Conservation (phyloP, 2,329 filamentous ascomycete genomes). For the Pseudogymnoascus pannorum region DNA sequence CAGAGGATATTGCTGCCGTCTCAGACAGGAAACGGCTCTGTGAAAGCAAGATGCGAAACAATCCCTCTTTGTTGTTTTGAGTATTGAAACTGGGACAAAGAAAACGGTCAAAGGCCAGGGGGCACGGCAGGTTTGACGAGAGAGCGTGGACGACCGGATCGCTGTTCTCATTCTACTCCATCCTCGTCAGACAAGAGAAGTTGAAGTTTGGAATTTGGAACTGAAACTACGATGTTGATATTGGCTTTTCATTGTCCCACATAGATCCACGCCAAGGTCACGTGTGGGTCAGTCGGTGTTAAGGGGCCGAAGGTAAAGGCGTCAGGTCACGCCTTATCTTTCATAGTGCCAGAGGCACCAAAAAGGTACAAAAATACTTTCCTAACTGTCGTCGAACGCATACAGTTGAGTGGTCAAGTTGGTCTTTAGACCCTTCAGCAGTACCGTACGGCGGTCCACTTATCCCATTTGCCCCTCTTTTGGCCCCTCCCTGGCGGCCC, state of each 20-base stretch:
- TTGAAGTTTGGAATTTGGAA: background rate
- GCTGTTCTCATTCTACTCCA: background rate
- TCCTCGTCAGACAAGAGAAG: background rate
- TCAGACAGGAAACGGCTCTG: background rate
- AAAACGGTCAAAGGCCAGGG: background rate
- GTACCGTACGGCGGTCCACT: background rate
- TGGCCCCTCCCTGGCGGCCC: background rate
- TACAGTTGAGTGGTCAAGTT: too few relatives aligned
- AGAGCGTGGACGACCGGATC: background rate
- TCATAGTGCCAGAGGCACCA: too few relatives aligned
- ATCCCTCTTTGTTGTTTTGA: background rate
- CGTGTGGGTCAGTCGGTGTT: background rate
- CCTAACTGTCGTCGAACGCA: too few relatives aligned
- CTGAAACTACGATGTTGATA: background rate
- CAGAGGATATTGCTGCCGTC: background rate
- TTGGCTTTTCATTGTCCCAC: background rate
- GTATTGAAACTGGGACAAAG: background rate
- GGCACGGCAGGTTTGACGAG: background rate
- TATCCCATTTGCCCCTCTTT: background rate
- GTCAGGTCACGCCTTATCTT: background rate
- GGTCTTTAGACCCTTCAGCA: background rate
- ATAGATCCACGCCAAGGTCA: background rate
- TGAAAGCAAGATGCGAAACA: background rate
- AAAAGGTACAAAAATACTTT: too few relatives aligned
- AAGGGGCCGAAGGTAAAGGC: background rate